Percentiles rank a stretch among this genome's conserved stretches.
Conservation (phyloP, 2,329 filamentous ascomycete species). For the Xylariaceae sp. region DNA sequence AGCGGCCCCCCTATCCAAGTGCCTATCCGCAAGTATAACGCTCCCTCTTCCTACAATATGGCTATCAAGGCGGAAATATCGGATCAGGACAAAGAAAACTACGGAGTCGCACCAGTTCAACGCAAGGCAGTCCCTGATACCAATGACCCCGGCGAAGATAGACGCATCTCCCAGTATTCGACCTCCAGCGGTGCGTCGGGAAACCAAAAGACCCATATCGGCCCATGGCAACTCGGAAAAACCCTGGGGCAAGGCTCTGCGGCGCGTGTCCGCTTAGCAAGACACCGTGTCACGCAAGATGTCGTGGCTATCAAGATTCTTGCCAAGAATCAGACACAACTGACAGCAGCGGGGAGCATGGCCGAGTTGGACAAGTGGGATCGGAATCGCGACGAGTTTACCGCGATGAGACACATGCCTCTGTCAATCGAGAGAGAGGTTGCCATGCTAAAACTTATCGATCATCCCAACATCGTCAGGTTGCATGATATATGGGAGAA, state of each 20-base stretch:
- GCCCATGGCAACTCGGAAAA: slow-evolving; percentile 87
- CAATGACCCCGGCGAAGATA: slow-evolving; percentile 17
- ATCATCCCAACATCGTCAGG: slow-evolving; percentile 91
- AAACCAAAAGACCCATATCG: slow-evolving; percentile 68
- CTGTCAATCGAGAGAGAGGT: slow-evolving; percentile 91
- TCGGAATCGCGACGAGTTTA: slow-evolving; percentile 48
- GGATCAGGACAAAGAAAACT: neutral
- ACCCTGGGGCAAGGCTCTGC: slow-evolving; percentile 87
- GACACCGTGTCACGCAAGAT: slow-evolving; percentile 72
- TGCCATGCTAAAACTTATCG: slow-evolving; percentile 91
- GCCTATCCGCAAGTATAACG: slow-evolving; percentile 2
- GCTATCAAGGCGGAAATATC: neutral
- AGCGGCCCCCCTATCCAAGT: slow-evolving; percentile 2
- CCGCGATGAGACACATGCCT: slow-evolving; percentile 67
- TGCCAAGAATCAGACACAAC: slow-evolving; percentile 71
- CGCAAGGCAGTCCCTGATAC: slow-evolving; percentile 9
- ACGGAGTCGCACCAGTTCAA: slow-evolving; percentile 1
- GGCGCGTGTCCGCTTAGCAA: slow-evolving; percentile 78
- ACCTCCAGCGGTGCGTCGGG: slow-evolving; percentile 30
- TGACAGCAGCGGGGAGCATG: slow-evolving; percentile 80
- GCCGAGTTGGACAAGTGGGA: slow-evolving; percentile 74
- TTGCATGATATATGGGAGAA: slow-evolving; percentile 99
- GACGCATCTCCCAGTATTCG: slow-evolving; percentile 28
- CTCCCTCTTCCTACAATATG: slow-evolving; percentile 8
- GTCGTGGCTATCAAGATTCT: slow-evolving; percentile 94